These are phyloP conservation scores for Boletellus emodensis DNA, from an alignment of 768 basidiomycete genomes.

Conservation along the genomic window DNA sequence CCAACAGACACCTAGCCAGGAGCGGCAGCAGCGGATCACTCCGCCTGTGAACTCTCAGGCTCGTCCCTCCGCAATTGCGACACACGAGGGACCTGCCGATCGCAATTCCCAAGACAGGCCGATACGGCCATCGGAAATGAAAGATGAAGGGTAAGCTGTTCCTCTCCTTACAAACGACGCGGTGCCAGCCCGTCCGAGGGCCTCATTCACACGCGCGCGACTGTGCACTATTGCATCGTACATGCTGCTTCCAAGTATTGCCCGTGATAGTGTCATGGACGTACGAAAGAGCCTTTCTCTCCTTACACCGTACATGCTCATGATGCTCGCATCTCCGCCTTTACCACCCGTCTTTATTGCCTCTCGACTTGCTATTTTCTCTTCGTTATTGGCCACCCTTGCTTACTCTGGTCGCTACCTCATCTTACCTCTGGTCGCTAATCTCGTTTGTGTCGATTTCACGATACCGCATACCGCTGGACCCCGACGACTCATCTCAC, in stretches of 20 bases:
- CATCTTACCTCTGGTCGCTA: conserved; percentile 34
- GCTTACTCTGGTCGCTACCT: conserved; percentile 31
- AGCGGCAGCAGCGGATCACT: conserved; percentile 45
- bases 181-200: conserved; percentile 11
- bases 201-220: conserved; percentile 5
- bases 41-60: conserved; percentile 23
- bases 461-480: conserved; percentile 38
- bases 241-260: conserved; percentile 12
- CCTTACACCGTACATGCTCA: conserved; percentile 16
- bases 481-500: conserved; percentile 23
- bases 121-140: conserved; percentile 69
- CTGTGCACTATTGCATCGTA: conserved; percentile 9
- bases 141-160: conserved; percentile 74
- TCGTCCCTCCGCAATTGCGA: conserved; percentile 31
- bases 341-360: conserved; percentile 5
- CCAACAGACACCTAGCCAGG: conserved; percentile 63
- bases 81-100: conserved; percentile 33
- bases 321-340: conserved; percentile 5
- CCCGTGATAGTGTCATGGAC: conserved; percentile 26
- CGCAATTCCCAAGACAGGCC: conserved; percentile 43
- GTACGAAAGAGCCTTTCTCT: conserved; percentile 14
- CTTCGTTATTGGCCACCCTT: conserved; percentile 28
- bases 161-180: conserved; percentile 14
- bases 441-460: conserved; percentile 31
- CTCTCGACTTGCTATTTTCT: conserved; percentile 20